phyloP scores from a whole-genome alignment of 2,329 filamentous ascomycete genomes.

The Fusarium albosuccineum region DNA sequence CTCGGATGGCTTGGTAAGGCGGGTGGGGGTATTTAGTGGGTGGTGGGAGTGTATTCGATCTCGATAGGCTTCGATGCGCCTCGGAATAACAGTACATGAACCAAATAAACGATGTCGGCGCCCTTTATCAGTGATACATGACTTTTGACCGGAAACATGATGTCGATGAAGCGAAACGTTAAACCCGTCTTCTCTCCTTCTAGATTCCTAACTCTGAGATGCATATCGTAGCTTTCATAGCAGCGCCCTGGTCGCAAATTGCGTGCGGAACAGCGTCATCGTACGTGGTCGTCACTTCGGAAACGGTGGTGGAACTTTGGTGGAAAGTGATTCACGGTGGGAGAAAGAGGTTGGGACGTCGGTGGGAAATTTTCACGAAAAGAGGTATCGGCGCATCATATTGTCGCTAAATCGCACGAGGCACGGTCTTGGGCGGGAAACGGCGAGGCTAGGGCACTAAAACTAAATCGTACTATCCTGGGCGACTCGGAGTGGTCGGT shows the following conservation, averaged over 20 bases:
- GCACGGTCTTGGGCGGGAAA: constrained; percentile 8
- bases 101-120: not conserved
- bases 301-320: constrained; percentile 24
- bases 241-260: not conserved
- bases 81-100: constrained; percentile 15
- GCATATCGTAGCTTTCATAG: not conserved
- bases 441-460: constrained; percentile 23
- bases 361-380: constrained; percentile 27
- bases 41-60: constrained; percentile 12
- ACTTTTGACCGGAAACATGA: constrained; percentile 2
- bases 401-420: constrained; percentile 16
- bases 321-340: constrained; percentile 18
- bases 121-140: constrained; percentile 15
- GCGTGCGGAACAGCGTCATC: constrained; percentile 24
- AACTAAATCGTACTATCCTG: constrained; percentile 29
- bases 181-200: not conserved
- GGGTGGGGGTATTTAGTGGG: not conserved
- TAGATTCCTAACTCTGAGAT: not conserved
- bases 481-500: constrained; percentile 15
- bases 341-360: constrained; percentile 1
- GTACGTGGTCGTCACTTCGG: constrained; percentile 26
- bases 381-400: constrained; percentile 14
- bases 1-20: constrained; percentile 27
- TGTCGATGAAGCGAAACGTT: not conserved
- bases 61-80: constrained; percentile 5